Conservation (phyloP, 1,284 basidiomycete species). For the Ustilago nuda region DNA sequence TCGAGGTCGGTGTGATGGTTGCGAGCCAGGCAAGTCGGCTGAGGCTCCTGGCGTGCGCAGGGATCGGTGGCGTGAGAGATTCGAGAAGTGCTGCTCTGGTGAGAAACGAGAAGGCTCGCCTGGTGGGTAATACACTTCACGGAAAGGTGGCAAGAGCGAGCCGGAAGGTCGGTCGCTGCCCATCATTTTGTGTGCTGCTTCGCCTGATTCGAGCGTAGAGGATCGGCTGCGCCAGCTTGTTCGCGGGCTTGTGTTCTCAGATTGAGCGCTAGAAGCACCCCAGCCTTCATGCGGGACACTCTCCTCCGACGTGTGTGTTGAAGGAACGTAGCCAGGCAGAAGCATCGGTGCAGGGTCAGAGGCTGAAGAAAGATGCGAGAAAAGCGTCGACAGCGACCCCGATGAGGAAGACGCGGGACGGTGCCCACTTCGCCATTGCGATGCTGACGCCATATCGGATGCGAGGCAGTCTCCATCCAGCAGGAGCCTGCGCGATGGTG, state of each 20-base stretch:
- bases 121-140: slow-evolving; percentile 18
- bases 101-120: slow-evolving; percentile 30
- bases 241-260: slow-evolving; percentile 42
- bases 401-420: slow-evolving; percentile 47
- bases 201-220: slow-evolving; percentile 54
- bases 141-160: slow-evolving; percentile 42
- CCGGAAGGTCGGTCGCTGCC: slow-evolving; percentile 23
- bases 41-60: slow-evolving; percentile 38
- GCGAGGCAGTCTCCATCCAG: slow-evolving; percentile 40
- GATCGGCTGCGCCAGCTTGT: slow-evolving; percentile 59
- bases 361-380: slow-evolving; percentile 48
- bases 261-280: slow-evolving; percentile 41
- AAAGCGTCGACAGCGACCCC: slow-evolving; percentile 45
- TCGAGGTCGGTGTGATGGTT: slow-evolving; percentile 34
- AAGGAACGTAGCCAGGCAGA: slow-evolving; percentile 35
- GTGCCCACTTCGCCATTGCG: slow-evolving; percentile 36
- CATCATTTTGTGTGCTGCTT: slow-evolving; percentile 48
- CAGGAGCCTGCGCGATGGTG: slow-evolving; percentile 36
- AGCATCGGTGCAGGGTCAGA: slow-evolving; percentile 50
- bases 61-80: slow-evolving; percentile 40
- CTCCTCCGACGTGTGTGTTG: slow-evolving; percentile 39
- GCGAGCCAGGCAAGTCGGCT: slow-evolving; percentile 29
- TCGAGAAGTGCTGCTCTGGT: slow-evolving; percentile 30
- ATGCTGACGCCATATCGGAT: slow-evolving; percentile 26
- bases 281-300: slow-evolving; percentile 39